These are phyloP conservation scores for Saccharum officinarum DNA, from an alignment of 176 grass and related monocot species.

Conservation along the genomic window DNA sequence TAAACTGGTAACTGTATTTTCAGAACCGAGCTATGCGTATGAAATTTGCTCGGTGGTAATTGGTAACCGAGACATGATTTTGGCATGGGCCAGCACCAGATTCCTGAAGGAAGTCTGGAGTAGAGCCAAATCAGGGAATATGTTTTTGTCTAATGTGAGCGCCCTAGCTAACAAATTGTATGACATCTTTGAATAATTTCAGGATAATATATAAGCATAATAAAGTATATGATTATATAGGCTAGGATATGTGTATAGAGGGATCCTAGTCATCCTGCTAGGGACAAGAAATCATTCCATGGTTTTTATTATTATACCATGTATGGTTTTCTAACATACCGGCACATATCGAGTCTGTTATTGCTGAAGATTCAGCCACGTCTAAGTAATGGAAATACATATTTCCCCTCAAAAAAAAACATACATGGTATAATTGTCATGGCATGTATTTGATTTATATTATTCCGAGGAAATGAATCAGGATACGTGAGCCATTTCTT, in stretches of 20 bases:
- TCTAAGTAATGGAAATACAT: too few species aligned
- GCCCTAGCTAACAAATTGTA: conserved; percentile 10
- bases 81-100: not conserved
- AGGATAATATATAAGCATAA: not conserved
- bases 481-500: not conserved
- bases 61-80: not conserved
- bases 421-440: not conserved
- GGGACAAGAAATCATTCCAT: conserved; percentile 30
- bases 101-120: not conserved
- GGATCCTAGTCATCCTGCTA: conserved; percentile 34
- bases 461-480: not conserved
- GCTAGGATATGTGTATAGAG: not conserved
- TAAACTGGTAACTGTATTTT: too few species aligned
- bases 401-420: too few species aligned
- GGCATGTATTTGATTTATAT: not conserved
- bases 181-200: conserved; percentile 28
- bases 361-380: too few species aligned
- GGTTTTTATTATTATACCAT: too few species aligned
- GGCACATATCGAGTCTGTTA: too few species aligned
- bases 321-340: too few species aligned
- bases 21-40: too few species aligned
- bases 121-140: not conserved
- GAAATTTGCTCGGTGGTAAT: not conserved
- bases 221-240: conserved; percentile 7
- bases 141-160: conserved; percentile 28